These are phyloP conservation scores for Bruguiera sexangula DNA, from an alignment of 345 rosid genomes.

Conservation along the genomic window DNA sequence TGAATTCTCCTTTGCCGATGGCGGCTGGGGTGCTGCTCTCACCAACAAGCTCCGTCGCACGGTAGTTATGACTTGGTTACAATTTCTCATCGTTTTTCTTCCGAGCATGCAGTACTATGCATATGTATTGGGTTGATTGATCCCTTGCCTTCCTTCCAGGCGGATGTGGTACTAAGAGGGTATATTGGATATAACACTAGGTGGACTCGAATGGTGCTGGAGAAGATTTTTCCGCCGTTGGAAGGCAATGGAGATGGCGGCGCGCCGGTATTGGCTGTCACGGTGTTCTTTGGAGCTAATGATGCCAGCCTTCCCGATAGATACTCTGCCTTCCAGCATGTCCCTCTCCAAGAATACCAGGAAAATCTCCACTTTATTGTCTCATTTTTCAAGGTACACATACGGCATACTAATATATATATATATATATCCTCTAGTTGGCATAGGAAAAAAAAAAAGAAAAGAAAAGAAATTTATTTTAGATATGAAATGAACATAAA, in stretches of 20 bases:
- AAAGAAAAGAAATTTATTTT: no score
- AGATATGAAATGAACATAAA: no score
- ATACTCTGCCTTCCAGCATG: conserved; percentile 80
- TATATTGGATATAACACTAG: conserved; percentile 82
- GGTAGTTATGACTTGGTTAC: conserved; percentile 25
- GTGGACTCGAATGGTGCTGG: conserved; percentile 69
- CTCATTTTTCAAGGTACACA: conserved; percentile 61
- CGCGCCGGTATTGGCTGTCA: conserved; percentile 49
- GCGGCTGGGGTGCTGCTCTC: conserved; percentile 88
- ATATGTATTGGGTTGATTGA: neutral
- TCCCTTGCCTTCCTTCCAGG: conserved; percentile 29
- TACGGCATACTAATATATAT: no score
- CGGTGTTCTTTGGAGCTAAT: conserved; percentile 89
- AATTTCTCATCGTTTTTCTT: no score
- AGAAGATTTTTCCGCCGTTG: conserved; percentile 50
- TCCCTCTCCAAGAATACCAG: conserved; percentile 69
- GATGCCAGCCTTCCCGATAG: conserved; percentile 84
- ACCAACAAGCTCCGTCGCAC: conserved; percentile 72
- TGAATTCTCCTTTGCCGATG: conserved; percentile 59
- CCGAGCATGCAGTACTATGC: no score
- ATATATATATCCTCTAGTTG: no score
- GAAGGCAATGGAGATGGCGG: conserved; percentile 20
- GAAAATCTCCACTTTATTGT: conserved; percentile 63
- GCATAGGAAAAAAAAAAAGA: no score
- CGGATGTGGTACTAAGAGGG: conserved; percentile 68